Evolutionary conservation across 768 basidiomycete species (phyloP), one percentile per base, ranked within the genome.

Genomic region (Cubamyces lactineus): DNA sequence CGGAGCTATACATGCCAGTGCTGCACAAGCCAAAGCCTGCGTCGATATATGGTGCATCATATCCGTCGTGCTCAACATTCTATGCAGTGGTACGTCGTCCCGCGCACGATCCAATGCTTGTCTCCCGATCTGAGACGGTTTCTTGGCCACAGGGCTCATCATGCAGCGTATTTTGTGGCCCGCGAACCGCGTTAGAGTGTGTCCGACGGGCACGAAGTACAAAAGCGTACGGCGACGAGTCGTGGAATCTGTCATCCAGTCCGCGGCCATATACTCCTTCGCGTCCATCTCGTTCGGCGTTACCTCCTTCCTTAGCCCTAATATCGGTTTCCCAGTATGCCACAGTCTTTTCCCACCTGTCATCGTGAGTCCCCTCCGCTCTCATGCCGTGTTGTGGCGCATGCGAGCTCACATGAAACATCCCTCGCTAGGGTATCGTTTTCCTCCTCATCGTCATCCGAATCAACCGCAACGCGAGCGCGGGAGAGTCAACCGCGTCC

Each of bases 391-490:
- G 39, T 26, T 26, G 38, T 26, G 9, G 30, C 17, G 19, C 4
- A 12, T 13, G 9, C 40, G 16, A 17, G 11, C 48, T 38, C 2
- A 41, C 23, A 38, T 23, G 17, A 24, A 21, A 12, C 17, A 16
- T 46, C 11, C 26, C 16, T 5, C 54, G 17, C 56, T 34, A 58
- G 56, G 56, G 51, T 9, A 52, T 63, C n/a, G 62, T 58, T 17
- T 63, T 58, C 46, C 46, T 57, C 16, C 57, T 63, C 23, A 58
- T 58, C 42, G 56, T 57, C 28, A 58, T 63, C 45, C 56, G 62
- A 13, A 49, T 63, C 45, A 47, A 57, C 38, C 56, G 43, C n/a
- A 53, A 58, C 38, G 39, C 45, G 42, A 52, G 50, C 51, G 45
- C 16, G 3, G 42, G 23, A 7, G 56, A 57, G 23, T 28, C 48